Evolutionary conservation across 2,329 filamentous ascomycete species (phyloP).

Genomic region (Hymenoscyphus infarciens): DNA sequence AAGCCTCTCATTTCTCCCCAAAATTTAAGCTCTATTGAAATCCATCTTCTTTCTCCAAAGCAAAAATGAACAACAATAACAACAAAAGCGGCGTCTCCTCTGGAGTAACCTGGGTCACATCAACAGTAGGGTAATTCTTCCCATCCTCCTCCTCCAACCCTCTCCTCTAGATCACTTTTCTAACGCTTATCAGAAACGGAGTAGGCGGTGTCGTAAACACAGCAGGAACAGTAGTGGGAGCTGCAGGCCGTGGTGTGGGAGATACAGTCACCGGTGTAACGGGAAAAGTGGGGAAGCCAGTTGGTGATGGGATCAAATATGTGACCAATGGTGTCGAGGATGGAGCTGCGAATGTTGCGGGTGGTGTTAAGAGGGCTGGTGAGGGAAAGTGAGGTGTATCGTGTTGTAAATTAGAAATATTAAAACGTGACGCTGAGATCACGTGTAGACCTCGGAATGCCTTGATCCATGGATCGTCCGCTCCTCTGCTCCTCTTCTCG

Average conservation of each 20-base stretch:
- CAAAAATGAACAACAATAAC: background rate
- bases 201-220: conserved; percentile 25
- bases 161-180: background rate
- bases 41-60: background rate
- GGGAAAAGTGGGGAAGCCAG: conserved; percentile 24
- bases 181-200: conserved; percentile 17
- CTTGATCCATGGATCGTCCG: no score
- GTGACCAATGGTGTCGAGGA: conserved; percentile 26
- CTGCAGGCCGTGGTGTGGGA: conserved; percentile 27
- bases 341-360: conserved; percentile 24
- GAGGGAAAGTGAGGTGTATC: conserved; percentile 19
- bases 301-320: conserved; percentile 29
- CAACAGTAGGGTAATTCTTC: conserved; percentile 15
- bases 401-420: no score
- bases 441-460: no score
- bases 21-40: no score
- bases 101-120: conserved; percentile 16
- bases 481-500: no score
- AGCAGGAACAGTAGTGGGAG: conserved; percentile 25
- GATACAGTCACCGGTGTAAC: conserved; percentile 28
- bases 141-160: background rate
- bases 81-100: conserved; percentile 14
- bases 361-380: conserved; percentile 27
- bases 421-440: no score
- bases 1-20: background rate